Evolutionary conservation across 2,329 filamentous ascomycete species (phyloP), one percentile per base, ranked within the genome.

Genomic region (Trichoderma semiorbis): DNA sequence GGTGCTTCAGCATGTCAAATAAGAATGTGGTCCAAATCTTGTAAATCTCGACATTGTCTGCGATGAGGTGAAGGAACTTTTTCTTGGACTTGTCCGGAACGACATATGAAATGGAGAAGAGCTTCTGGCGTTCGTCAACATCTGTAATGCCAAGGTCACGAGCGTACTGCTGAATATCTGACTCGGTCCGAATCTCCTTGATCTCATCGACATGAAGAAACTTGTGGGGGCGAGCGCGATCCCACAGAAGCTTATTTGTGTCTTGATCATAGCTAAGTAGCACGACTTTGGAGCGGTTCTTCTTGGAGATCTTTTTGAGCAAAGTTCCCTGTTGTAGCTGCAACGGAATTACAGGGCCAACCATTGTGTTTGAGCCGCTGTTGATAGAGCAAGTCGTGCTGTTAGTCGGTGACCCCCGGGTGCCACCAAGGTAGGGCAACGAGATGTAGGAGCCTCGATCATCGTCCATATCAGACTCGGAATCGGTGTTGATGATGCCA

Each of bases 141-240:
- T 91, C 88, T 0, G 91, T 83, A 26, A 96, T 84, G 50, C 90
- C 89, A 78, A 92, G 93, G 80, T 98, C 95, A 77, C 95, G 90
- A 55, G 93, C 92, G 79, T 97, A 97, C 79, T 97, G 95, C 71
- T 93, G 90, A 21, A 95, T 93, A 79, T 98, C 93, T 14, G 88
- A 88, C 21, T 93, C 94, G 39, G 91, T 90, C 74, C 95, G 91
- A 62, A 98, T 94, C 78, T 97, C 94, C 78, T 93, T 92, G 77
- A 99, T 95, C 79, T 98, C 94, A 78, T 99, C 96, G 74, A 99
- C 93, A 80, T 97, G 97, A 74, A 99, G 92, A 68, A 90, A 90
- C 80, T 98, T 98, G 28, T 90, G 89, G 1, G 92, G 91, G 43
- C 93, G 90, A 10, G 87, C 89, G 61, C 90, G 88, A 80, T 97